phyloP scores from a whole-genome alignment of 2,329 filamentous ascomycete species.

The Verticillium klebahnii region DNA sequence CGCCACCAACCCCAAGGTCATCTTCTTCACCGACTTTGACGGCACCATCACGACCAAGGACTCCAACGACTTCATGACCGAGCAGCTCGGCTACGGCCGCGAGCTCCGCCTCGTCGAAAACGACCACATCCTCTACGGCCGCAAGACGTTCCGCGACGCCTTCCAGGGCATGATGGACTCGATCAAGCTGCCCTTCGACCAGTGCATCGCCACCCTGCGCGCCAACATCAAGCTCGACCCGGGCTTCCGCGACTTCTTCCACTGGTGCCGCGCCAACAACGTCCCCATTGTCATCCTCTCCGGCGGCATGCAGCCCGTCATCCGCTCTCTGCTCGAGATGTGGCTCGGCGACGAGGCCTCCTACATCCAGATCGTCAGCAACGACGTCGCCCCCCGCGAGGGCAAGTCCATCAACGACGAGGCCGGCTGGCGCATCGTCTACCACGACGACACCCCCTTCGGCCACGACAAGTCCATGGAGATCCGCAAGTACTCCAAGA shows the following conservation, averaged over 20 bases:
- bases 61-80: conserved; percentile 71
- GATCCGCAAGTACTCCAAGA: conserved; percentile 77
- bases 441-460: conserved; percentile 82
- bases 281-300: conserved; percentile 90
- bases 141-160: conserved; percentile 72
- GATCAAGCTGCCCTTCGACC: conserved; percentile 71
- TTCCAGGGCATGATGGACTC: conserved; percentile 93
- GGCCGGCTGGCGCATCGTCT: conserved; percentile 82
- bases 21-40: conserved; percentile 99
- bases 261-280: conserved; percentile 75
- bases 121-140: conserved; percentile 67
- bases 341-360: conserved; percentile 74
- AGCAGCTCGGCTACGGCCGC: conserved; percentile 81
- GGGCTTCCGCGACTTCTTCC: conserved; percentile 80
- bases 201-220: conserved; percentile 75
- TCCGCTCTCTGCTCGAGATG: conserved; percentile 74
- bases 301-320: conserved; percentile 89
- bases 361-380: conserved; percentile 86
- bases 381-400: conserved; percentile 62
- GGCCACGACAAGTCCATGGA: conserved; percentile 97
- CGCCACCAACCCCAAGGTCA: conserved; percentile 72
- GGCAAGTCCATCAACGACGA: conserved; percentile 72
- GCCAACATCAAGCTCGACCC: conserved; percentile 86
- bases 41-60: conserved; percentile 81
- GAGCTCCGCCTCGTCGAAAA: conserved; percentile 70